Conservation (phyloP, 108 stramenopile species). For the Nitzschia sp. region DNA sequence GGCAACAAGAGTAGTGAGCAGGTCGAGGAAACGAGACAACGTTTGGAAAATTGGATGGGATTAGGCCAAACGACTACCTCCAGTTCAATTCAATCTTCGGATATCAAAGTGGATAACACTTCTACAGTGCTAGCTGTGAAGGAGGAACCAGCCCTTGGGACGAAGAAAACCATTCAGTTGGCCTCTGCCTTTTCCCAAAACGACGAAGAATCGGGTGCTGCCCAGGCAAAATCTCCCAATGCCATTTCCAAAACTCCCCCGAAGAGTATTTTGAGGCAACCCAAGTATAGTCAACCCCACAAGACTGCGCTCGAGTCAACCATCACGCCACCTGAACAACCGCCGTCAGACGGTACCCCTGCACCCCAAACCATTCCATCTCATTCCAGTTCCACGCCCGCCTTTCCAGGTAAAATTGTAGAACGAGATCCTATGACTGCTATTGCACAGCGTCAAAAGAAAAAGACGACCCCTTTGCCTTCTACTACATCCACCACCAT, state of each 20-base stretch:
- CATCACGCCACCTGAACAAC: neutral
- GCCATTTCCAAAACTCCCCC: neutral
- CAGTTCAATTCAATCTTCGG: neutral
- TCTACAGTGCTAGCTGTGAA: neutral
- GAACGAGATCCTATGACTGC: constrained; percentile 35
- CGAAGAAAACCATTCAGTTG: neutral
- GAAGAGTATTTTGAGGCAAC: constrained; percentile 36
- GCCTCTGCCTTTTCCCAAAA: neutral
- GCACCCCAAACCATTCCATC: no score
- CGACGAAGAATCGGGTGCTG: constrained; percentile 1
- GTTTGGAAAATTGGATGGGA: constrained; percentile 41
- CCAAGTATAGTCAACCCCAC: constrained; percentile 28
- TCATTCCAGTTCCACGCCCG: no score
- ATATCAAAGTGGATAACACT: neutral
- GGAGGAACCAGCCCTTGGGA: neutral
- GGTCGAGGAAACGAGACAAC: constrained; percentile 23
- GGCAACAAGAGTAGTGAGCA: neutral
- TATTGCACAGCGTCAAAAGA: constrained; percentile 2
- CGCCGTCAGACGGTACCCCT: no score
- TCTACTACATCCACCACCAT: constrained; percentile 1
- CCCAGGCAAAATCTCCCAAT: neutral
- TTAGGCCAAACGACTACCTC: neutral
- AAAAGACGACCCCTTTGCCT: neutral
- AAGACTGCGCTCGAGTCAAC: neutral
- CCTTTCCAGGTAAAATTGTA: no score